Evolutionary conservation across 371 early-diverging fungal species (phyloP), one percentile per base, ranked within the genome.

Genomic region (Syncephalastrum contaminatum): DNA sequence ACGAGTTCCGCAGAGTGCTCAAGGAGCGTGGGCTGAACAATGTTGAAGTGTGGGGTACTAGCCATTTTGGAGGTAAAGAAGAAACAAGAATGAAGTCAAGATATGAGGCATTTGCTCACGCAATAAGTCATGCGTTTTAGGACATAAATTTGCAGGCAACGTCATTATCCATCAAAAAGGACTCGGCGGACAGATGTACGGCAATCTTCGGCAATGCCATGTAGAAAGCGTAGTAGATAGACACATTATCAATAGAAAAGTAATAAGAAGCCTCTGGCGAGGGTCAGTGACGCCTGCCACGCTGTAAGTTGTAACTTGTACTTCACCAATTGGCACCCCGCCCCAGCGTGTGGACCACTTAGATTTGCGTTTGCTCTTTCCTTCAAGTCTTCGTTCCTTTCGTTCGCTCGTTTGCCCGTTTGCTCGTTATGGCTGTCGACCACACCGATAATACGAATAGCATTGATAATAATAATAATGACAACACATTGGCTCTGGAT

Each of bases 141-240:
- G 79, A 4, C 80, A 79, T 50, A 70, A 69, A 59, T 79, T 68
- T 68, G 80, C 80, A 43, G 80, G 80, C 45, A 75, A 75, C 53
- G 22, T 79, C 12, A 73, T 79, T 22, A 73, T 79, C 42, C 80
- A 79, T 56, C 71, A 70, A 52, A 65, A 67, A 25, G 62, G 67
- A 3, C 58, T 75, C 25, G 76, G 76, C 1, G 80, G 80, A 0
- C 80, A 79, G 22, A 62, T 73, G 57, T 79, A 79, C 52, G 76
- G 80, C n/a, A 79, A 79, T 42, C 70, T 79, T 10, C 62, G 80
- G 21, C 66, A 69, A 15, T 79, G 80, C 44, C 75, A 75, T 54
- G 74, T 79, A 10, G 51, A 63, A 10, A 63, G 52, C 24, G 60
- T 79, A 20, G 56, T 79, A 7, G 74, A 79, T 58, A 65, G 80